Evolutionary conservation across 352 stramenopile species (phyloP), one percentile per base, ranked within the genome.

Genomic region (Phytophthora boehmeriae): DNA sequence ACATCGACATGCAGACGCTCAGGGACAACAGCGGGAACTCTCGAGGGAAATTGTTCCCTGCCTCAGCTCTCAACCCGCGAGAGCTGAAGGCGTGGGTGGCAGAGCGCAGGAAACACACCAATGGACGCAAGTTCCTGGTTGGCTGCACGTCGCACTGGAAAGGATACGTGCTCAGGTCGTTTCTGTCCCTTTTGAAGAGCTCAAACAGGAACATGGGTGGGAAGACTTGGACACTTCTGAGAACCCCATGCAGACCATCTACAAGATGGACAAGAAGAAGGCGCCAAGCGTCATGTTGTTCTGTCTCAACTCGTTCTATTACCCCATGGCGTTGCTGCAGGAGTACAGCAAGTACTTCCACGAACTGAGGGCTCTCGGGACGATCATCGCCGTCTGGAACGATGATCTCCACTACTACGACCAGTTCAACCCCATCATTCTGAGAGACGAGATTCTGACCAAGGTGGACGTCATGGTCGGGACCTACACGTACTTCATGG

Each of bases 401-500:
- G 84, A 92, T 54, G 84, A 93, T 44, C 57, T 92, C 55, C 82
- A 89, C 50, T 89, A 92, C 55, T 92, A 86, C 53, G 83, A 93
- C 67, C 84, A 90, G 71, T 88, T 90, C 48, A 68, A 89, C 55
- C 76, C 82, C 11, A 66, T 78, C 28, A 39, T 69, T 17, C 48
- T 93, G 41, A 82, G 78, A 8, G 75, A 93, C 28, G 66, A 82
- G 47, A 83, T 93, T 59, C 56, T 93, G 27, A 89, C 76, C 43
- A 73, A 76, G 16, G 68, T 76, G 23, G 84, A 93, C 27, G 79
- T 92, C 51, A 63, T 93, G 17, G 45, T 91, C 19, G 71, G 85
- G 17, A 88, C 85, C 13, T 93, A 93, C 68, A 69, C 80, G 59
- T 93, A 92, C 73, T 60, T 88, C 23, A 84, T 89, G 65, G 80